Base-by-base conservation (phyloP, 305 asterid genomes). In the Lippia alba region DNA sequence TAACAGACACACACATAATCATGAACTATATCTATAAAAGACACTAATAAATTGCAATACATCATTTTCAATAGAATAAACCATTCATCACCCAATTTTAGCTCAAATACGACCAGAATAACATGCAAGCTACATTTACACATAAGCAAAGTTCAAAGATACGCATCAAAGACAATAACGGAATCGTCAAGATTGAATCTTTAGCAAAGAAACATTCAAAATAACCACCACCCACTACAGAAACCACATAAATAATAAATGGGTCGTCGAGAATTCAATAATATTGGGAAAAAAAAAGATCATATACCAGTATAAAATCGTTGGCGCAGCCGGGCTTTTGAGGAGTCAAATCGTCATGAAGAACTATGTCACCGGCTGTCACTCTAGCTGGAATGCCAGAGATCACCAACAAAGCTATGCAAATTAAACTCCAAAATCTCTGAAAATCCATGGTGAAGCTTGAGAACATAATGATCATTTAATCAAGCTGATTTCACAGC, bases 281-380 rank as follows among this genome's bases (percentile, higher is more conserved):
- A 41, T 57, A 30, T 18, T 50, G 39, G 41, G 3, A 36, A 64
- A 65, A 66, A 3, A 36, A 24, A 3, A 36, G 17, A 61, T 24
- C 30, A 64, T 15, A 76, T 74, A 80, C 84, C 80, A 80, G 75
- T 56, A 80, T 79, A 62, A 80, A 80, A 39, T 80, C 78, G 66
- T 80, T 80, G 71, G 77, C 84, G 56, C 84, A 80, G 1, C 84
- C 84, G 46, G 84, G 84, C 75, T 80, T 80, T 50, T 80, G 74
- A 12, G 84, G 84, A 56, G 84, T 75, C 77, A 70, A 69, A 69
- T 70, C 64, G 65, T 92, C 97, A 19, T 82, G 82, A 57, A 90
- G 96, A 77, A 92, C 94, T 73, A 90, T 92, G 79, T 92, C 98
- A 66, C 97, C 93, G 36, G 90, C 96, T n/a, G 76, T 77, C 49